Evolutionary conservation across 345 rosid genomes (phyloP).

Genomic region (Schrenkiella parvula): DNA sequence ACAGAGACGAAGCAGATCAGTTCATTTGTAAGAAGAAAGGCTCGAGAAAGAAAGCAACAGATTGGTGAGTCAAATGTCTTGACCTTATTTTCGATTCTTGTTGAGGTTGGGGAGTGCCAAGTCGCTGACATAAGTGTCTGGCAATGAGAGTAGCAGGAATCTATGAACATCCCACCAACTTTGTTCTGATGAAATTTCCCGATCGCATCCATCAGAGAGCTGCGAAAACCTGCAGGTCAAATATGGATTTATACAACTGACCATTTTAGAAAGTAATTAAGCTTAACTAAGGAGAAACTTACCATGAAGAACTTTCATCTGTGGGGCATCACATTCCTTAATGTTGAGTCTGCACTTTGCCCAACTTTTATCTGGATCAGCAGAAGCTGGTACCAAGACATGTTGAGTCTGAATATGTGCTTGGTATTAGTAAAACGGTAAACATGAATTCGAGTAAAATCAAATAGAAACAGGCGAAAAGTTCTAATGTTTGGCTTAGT

Average conservation of each 20-base stretch:
- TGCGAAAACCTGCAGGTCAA: conserved; percentile 51
- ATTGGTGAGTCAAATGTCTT: not conserved
- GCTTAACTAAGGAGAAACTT: conserved; percentile 5
- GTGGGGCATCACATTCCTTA: conserved; percentile 51
- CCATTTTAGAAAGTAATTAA: not conserved
- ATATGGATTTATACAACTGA: not conserved
- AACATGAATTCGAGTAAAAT: conserved; percentile 7
- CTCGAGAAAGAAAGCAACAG: conserved; percentile 1
- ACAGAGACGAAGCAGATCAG: not conserved
- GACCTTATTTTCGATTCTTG: conserved; percentile 67
- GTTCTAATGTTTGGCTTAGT: not conserved
- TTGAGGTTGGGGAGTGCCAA: conserved; percentile 74
- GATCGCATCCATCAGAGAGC: conserved; percentile 56
- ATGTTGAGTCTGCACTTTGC: conserved; percentile 59
- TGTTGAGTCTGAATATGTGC: conserved; percentile 52
- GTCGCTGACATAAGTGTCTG: conserved; percentile 58
- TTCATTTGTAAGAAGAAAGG: conserved; percentile 9
- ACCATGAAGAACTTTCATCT: conserved; percentile 66
- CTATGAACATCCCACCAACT: conserved; percentile 64
- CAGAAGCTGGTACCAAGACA: conserved; percentile 58
- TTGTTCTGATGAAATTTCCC: conserved; percentile 41
- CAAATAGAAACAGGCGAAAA: not conserved
- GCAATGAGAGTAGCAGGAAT: conserved; percentile 82
- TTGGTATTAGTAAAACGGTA: conserved; percentile 18
- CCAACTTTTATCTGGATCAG: conserved; percentile 61